These are phyloP conservation scores for Penicillium brasilianum DNA, from an alignment of 2,329 filamentous ascomycete species.

Conservation along the genomic window DNA sequence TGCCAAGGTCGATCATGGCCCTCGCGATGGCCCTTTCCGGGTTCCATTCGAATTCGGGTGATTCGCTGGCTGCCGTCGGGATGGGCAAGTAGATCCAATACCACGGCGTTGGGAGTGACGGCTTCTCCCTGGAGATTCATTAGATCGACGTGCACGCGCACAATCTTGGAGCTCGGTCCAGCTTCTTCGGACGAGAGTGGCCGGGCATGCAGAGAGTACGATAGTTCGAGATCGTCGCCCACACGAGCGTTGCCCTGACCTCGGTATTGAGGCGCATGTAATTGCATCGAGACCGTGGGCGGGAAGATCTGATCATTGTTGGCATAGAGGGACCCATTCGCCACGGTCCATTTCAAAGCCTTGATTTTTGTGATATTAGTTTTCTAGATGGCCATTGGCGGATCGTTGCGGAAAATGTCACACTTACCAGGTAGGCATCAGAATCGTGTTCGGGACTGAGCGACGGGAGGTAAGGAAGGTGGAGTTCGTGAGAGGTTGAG, in stretches of 20 bases:
- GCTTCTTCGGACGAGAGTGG: constrained; percentile 28
- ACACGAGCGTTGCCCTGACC: constrained; percentile 10
- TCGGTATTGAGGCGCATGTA: constrained; percentile 33
- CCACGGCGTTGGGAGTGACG: constrained; percentile 35
- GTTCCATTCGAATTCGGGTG: constrained; percentile 32
- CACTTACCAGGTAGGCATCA: constrained; percentile 26
- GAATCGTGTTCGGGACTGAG: constrained; percentile 6
- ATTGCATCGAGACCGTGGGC: constrained; percentile 32
- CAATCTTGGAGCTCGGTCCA: constrained; percentile 16
- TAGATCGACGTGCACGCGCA: constrained; percentile 32
- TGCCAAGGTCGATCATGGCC: constrained; percentile 26
- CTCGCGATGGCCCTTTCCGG: constrained; percentile 18
- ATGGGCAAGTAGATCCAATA: constrained; percentile 36
- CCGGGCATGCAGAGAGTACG: constrained; percentile 33
- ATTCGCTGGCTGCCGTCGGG: constrained; percentile 34
- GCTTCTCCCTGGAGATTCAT: constrained; percentile 32
- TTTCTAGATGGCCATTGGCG: neutral
- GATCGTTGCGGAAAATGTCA: neutral
- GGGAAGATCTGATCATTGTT: constrained; percentile 39
- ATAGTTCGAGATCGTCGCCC: constrained; percentile 22
- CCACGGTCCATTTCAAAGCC: constrained; percentile 36
- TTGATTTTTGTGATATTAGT: constrained; percentile 22
- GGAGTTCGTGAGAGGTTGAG: constrained; percentile 22
- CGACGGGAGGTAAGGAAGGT: constrained; percentile 28
- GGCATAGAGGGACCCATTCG: constrained; percentile 35